These are phyloP conservation scores for Rickenella mellea DNA, from an alignment of 768 basidiomycete species.

Conservation along the genomic window DNA sequence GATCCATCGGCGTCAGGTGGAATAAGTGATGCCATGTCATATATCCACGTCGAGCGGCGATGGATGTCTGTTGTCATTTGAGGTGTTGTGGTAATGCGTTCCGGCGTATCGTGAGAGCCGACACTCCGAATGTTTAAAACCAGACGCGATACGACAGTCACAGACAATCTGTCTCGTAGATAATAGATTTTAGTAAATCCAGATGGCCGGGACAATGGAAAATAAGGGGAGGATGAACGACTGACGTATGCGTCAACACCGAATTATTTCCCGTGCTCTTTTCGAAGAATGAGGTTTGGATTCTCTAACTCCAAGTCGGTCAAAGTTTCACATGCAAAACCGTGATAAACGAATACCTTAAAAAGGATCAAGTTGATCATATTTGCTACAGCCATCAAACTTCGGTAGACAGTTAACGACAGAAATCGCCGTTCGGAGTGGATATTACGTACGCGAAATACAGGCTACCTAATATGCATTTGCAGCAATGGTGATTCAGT, in stretches of 20 bases:
- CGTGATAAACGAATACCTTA: background rate
- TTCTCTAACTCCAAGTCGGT: background rate
- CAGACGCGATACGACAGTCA: background rate
- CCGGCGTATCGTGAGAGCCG: too few relatives aligned
- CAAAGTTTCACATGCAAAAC: background rate
- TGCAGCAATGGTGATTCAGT: too few relatives aligned
- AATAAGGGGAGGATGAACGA: background rate
- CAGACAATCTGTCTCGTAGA: background rate
- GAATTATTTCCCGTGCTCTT: slow-evolving; percentile 1
- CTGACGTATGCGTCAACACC: background rate
- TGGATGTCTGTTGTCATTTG: too few relatives aligned
- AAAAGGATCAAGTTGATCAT: background rate
- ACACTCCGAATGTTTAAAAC: too few relatives aligned
- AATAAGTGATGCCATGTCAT: too few relatives aligned
- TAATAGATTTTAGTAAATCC: too few relatives aligned
- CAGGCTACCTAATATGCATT: background rate
- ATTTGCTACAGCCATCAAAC: background rate
- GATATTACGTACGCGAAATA: background rate
- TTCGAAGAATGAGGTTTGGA: background rate
- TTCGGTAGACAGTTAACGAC: background rate
- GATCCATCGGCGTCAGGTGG: too few relatives aligned
- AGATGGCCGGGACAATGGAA: background rate
- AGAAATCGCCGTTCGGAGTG: background rate
- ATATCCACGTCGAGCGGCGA: too few relatives aligned
- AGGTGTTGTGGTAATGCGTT: too few relatives aligned